phyloP scores from a whole-genome alignment of 2,329 filamentous ascomycete genomes.

The Fusarium musae region DNA sequence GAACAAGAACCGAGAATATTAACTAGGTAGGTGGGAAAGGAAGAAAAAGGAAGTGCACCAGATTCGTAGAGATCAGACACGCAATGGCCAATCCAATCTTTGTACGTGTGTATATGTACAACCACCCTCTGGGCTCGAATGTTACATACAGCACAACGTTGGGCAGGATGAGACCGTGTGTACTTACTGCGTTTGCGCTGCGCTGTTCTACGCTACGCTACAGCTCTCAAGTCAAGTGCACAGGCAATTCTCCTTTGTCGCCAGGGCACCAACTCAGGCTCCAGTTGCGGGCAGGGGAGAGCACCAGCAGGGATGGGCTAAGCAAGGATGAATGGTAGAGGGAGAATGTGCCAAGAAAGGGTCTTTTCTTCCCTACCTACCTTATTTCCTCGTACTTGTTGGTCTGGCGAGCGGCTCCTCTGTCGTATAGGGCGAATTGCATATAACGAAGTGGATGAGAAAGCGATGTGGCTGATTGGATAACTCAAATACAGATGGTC shows the following conservation, averaged over 20 bases:
- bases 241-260: conserved; percentile 40
- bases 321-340: conserved; percentile 37
- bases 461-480: conserved; percentile 7
- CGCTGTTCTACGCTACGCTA: background rate
- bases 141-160: conserved; percentile 29
- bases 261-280: conserved; percentile 37
- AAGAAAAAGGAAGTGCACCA: conserved; percentile 15
- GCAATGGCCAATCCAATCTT: conserved; percentile 24
- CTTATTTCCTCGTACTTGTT: conserved; percentile 18
- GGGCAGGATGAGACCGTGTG: conserved; percentile 16
- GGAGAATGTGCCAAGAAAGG: conserved; percentile 37
- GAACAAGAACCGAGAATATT: conserved; percentile 24
- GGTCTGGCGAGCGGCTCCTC: conserved; percentile 7
- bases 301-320: conserved; percentile 14
- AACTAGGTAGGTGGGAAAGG: background rate
- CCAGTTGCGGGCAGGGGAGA: conserved; percentile 38
- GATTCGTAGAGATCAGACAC: conserved; percentile 26
- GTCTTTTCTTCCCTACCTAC: conserved; percentile 7
- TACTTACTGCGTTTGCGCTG: background rate
- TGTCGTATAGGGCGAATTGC: background rate
- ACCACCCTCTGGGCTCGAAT: conserved; percentile 20
- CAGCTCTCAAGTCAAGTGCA: conserved; percentile 16
- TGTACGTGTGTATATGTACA: conserved; percentile 22
- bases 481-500: background rate
- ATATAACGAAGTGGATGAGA: background rate